Percentiles rank a stretch among this genome's conserved stretches.
These are phyloP conservation scores for Rhododendron henanense DNA, from an alignment of 148 eudicot genomes.

Conservation along the genomic window DNA sequence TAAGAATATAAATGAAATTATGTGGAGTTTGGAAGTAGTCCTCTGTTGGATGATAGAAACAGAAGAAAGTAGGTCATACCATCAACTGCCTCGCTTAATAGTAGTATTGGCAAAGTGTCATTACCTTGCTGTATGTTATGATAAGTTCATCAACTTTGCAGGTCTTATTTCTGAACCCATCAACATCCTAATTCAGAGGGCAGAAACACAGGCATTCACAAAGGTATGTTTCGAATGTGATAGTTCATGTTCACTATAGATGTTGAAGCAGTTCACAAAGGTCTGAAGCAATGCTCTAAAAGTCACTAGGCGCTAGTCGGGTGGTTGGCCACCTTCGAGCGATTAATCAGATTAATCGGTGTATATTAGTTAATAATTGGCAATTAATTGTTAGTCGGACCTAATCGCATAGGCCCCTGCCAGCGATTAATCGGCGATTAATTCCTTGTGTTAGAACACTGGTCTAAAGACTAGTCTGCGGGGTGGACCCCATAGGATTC, in stretches of 20 bases:
- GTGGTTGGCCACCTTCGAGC: no score
- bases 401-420: no score
- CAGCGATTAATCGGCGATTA: no score
- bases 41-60: background rate
- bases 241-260: constrained; percentile 1
- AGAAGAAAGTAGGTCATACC: background rate
- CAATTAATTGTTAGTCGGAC: no score
- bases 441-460: no score
- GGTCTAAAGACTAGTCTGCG: background rate
- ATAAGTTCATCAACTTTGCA: constrained; percentile 26
- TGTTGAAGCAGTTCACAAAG: constrained; percentile 1
- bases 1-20: background rate
- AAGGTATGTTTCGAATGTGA: constrained; percentile 27
- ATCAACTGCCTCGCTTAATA: background rate
- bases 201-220: constrained; percentile 55
- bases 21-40: background rate
- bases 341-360: no score
- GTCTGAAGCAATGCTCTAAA: background rate
- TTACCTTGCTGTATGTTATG: background rate
- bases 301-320: no score
- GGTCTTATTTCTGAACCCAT: constrained; percentile 62
- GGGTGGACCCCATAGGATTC: background rate
- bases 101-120: background rate
- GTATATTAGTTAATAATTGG: no score
- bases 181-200: constrained; percentile 50